Base-by-base conservation (phyloP, 768 basidiomycete species). In the Auriscalpium vulgare region DNA sequence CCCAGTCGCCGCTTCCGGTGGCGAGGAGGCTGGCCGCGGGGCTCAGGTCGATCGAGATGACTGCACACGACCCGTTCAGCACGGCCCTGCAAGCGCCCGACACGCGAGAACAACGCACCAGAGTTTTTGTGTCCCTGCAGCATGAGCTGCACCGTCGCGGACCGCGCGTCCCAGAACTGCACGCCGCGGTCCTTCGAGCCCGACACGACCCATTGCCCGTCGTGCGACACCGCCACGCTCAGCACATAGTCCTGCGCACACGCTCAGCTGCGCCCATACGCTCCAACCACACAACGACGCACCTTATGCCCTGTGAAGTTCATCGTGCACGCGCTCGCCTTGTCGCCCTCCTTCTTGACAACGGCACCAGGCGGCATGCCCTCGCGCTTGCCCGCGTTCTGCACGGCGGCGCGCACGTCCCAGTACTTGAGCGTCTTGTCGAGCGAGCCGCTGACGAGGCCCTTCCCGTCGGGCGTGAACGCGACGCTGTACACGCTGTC, bases 171-270 rank as follows among this genome's bases (percentile, higher is more conserved):
- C 86, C 90, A 92, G 68, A 95, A 93, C 69, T 95, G 91, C 54
- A 99, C 94, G 0, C 92, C 88, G 11, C 97, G 88, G 68, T 99
- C 97, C 73, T 97, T 97, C 37, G 85, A 87, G 51, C 97, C 95
- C 10, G 91, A 94, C 10, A 97, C 95, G 62, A 98, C 87, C 90
- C 93, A 88, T 61, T 90, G 84, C 4, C 91, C 91, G 69, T 97
- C 95, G 60, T 92, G 88, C 47, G 91, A 92, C 49, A 94, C 90
- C 17, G 83, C 84, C 47, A 86, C 84, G 47, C 81, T 82, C 51
- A 88, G 75, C 56, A 88, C 86, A 57, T 86, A 88, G 67, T 88
- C 85, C 82, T 84, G n/a, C 35, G 62, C 37, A 2, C 16, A 38
- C 34, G 48, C 46, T 50, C 47, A 50, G 59, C 19, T 62, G 56